Evolutionary conservation across 345 rosid genomes (phyloP).

Genomic region (Leavenworthia alabamica): DNA sequence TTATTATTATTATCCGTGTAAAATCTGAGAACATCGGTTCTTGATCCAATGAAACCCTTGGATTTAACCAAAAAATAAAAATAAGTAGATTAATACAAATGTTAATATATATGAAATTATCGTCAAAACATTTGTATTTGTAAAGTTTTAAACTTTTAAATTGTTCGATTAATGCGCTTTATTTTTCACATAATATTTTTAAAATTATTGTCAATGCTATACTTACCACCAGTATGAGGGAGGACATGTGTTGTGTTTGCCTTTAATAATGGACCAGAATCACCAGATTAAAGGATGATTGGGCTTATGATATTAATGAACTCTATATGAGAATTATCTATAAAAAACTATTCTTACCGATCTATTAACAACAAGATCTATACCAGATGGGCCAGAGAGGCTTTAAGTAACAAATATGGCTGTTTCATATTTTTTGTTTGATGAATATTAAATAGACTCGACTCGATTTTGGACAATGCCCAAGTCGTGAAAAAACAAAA

Average conservation of each 20-base stretch:
- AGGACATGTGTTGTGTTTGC: too few relatives aligned
- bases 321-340: too few relatives aligned
- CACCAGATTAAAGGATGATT: not conserved
- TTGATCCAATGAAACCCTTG: slow-evolving; percentile 61
- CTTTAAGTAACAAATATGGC: not conserved
- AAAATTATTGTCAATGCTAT: not conserved
- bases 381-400: not conserved
- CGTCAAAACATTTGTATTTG: too few relatives aligned
- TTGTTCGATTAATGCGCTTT: too few relatives aligned
- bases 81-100: too few relatives aligned
- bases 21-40: slow-evolving; percentile 44
- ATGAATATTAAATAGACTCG: not conserved
- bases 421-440: not conserved
- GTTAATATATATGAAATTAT: too few relatives aligned
- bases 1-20: slow-evolving; percentile 29
- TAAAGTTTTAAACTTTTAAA: too few relatives aligned
- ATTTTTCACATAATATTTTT: too few relatives aligned
- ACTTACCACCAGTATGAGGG: not conserved
- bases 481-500: not conserved
- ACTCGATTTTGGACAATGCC: not conserved
- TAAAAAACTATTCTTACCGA: too few relatives aligned
- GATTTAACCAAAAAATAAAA: slow-evolving; percentile 29
- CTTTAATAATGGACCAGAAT: not conserved
- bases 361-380: too few relatives aligned
- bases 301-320: too few relatives aligned